Base-by-base conservation (phyloP, 2,329 filamentous ascomycete species). In the Colletotrichum filicis region DNA sequence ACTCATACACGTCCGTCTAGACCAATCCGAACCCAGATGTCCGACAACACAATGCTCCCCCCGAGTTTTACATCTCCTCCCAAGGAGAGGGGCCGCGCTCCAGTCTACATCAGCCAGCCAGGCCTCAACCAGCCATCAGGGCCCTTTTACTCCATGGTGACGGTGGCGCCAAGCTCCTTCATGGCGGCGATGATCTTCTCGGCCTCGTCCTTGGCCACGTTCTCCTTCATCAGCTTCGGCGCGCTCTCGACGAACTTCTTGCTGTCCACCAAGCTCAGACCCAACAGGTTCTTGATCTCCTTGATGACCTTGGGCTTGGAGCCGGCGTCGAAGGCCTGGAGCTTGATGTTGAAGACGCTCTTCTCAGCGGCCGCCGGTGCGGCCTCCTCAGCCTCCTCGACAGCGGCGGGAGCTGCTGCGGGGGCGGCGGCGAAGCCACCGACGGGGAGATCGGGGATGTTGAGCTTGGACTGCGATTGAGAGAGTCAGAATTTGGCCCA, bases 211-310 rank as follows among this genome's bases (percentile, higher is more conserved):
- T 99, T 99, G 76, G 96, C 94, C 78, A 99, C 95, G 64, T 94
- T 95, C 87, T 99, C 97, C 92, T 98, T 98, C 94, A 99, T 94
- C 84, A 94, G 87, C 93, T 99, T 99, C 76, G 97, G 97, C 78
- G 94, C 95, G 82, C 94, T 95, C 90, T 99, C 97, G 77, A 99
- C 97, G 81, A 99, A 99, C 89, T 99, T 99, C 93, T 99, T 99
- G 87, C 94, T 97, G 86, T 99, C 97, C 78, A 99, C 97, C 87
- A 99, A 90, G 83, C 94, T 97, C 82, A 99, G 86, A 56, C 97
- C 97, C 74, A 99, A 88, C 91, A 99, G 89, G 80, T 91, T 92
- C 92, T 99, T 99, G 87, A 99, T 90, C 88, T 99, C 97, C 91
- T 99, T 99, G 90, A 99, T 99, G 80, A 99, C 89, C 93, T 99